These are phyloP conservation scores for Coffea humblotiana DNA, from an alignment of 305 asterid genomes.

Conservation along the genomic window DNA sequence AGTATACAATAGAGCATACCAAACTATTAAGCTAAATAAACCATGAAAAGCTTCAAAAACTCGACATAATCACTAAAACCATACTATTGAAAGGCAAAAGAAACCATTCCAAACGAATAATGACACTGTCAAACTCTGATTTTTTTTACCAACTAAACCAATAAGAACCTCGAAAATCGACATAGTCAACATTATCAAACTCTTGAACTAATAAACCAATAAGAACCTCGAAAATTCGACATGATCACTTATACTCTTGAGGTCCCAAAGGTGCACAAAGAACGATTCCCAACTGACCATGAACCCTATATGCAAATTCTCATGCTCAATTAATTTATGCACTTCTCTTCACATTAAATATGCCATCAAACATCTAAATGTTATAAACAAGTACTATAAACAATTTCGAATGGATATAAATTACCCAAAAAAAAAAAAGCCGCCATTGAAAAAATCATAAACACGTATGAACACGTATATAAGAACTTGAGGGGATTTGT, in stretches of 20 bases:
- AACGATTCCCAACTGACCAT: not conserved
- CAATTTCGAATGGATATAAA: not conserved
- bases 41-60: too few relatives aligned
- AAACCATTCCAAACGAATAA: too few relatives aligned
- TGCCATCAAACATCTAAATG: not conserved
- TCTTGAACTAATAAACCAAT: not conserved
- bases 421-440: not conserved
- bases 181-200: too few relatives aligned
- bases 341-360: not conserved
- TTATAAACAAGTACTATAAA: not conserved
- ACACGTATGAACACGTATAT: not conserved
- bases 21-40: not conserved
- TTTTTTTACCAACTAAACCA: too few relatives aligned
- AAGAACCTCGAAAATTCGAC: not conserved
- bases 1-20: too few relatives aligned
- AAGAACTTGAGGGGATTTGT: constrained; percentile 10
- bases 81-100: too few relatives aligned
- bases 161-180: too few relatives aligned
- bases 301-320: not conserved
- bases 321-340: not conserved
- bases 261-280: not conserved
- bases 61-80: too few relatives aligned
- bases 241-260: not conserved
- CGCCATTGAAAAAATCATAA: not conserved
- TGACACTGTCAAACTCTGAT: too few relatives aligned